Percentiles rank a stretch among this genome's conserved stretches.
These are phyloP conservation scores for Epichloe typhina DNA, from an alignment of 2,329 filamentous ascomycete species.

Conservation along the genomic window DNA sequence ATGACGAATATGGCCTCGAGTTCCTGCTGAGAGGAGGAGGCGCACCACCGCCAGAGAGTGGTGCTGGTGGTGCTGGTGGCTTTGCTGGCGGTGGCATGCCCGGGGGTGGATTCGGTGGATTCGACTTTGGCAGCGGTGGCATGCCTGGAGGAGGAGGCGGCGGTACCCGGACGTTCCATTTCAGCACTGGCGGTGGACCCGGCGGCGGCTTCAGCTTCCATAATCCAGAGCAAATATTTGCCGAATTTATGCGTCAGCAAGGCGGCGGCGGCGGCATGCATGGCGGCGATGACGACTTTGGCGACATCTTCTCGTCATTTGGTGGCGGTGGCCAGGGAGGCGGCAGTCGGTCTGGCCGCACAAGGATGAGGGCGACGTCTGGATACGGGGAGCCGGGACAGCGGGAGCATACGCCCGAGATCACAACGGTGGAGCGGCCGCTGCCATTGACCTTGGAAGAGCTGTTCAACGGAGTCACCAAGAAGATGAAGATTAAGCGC, in stretches of 20 bases:
- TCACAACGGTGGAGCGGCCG: conserved; percentile 79
- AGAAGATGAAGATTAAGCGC: conserved; percentile 97
- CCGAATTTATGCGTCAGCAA: conserved; percentile 56
- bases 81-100: conserved; percentile 46
- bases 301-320: conserved; percentile 43
- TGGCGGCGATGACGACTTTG: conserved; percentile 32
- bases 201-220: conserved; percentile 66
- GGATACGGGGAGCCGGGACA: conserved; percentile 20
- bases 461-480: conserved; percentile 71
- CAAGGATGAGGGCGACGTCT: conserved; percentile 28
- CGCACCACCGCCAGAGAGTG: conserved; percentile 44
- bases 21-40: conserved; percentile 74
- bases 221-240: conserved; percentile 72
- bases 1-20: conserved; percentile 90
- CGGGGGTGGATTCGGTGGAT: conserved; percentile 36
- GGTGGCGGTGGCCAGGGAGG: conserved; percentile 23
- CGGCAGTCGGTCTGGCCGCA: conserved; percentile 24
- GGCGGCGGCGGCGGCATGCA: conserved; percentile 26
- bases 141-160: conserved; percentile 29
- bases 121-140: conserved; percentile 36
- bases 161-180: conserved; percentile 48
- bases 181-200: conserved; percentile 41
- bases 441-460: conserved; percentile 77
- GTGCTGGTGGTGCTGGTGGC: conserved; percentile 29
- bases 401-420: conserved; percentile 53